Percentiles rank a stretch among this genome's conserved stretches.
Evolutionary conservation across 2,329 filamentous ascomycete species (phyloP).

Genomic region (Penicillium sp.): DNA sequence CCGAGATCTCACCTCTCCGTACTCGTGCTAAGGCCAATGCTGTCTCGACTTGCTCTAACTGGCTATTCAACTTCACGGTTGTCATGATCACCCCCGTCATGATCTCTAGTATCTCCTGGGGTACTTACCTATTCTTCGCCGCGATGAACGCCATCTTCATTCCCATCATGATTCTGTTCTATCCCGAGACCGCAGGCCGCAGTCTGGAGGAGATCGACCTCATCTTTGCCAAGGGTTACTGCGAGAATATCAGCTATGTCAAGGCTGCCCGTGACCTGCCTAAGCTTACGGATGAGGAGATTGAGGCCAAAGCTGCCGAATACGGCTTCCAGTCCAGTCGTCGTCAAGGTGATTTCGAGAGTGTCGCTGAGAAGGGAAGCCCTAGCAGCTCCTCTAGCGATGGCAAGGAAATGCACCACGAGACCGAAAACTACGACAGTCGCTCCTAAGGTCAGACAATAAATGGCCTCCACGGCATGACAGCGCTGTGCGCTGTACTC

Average conservation of each 20-base stretch:
- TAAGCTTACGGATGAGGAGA: conserved; percentile 34
- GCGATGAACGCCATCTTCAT: conserved; percentile 46
- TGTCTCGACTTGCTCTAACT: conserved; percentile 53
- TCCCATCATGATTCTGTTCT: conserved; percentile 54
- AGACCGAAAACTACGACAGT: conserved; percentile 1
- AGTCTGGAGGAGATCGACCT: conserved; percentile 46
- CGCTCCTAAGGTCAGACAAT: background rate
- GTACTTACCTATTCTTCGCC: conserved; percentile 46
- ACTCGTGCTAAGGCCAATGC: conserved; percentile 56
- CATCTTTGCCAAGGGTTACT: conserved; percentile 45
- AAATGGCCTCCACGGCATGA: background rate
- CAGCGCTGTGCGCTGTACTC: conserved; percentile 18
- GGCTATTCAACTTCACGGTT: conserved; percentile 55
- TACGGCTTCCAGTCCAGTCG: conserved; percentile 25
- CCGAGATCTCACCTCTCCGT: conserved; percentile 54
- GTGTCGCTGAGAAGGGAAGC: conserved; percentile 25
- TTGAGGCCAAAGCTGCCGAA: conserved; percentile 34
- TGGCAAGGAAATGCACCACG: conserved; percentile 13
- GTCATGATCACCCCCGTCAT: conserved; percentile 51
- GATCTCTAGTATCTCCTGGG: conserved; percentile 40
- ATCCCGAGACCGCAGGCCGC: conserved; percentile 49
- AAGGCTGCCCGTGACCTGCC: conserved; percentile 34
- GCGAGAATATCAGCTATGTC: conserved; percentile 43
- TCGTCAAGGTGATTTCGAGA: conserved; percentile 12
- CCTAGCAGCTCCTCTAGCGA: conserved; percentile 11